These are phyloP conservation scores for Trichaptum fuscoviolaceum DNA, from an alignment of 768 basidiomycete species.

Conservation along the genomic window DNA sequence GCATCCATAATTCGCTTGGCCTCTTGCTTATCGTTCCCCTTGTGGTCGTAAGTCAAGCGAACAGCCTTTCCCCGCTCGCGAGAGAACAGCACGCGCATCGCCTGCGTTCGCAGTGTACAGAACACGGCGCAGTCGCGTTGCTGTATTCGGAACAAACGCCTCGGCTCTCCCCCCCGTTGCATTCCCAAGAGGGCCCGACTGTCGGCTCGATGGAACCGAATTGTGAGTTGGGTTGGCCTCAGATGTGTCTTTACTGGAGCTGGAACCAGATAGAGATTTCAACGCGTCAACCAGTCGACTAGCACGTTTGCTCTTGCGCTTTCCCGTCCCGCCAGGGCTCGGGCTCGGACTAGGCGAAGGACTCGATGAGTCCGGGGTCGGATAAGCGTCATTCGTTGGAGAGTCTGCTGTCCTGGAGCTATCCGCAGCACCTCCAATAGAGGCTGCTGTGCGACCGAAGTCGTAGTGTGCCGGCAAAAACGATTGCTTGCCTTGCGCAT, in stretches of 20 bases:
- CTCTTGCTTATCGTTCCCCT: constrained; percentile 94
- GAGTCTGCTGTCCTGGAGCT: constrained; percentile 16
- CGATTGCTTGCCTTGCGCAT: constrained; percentile 64
- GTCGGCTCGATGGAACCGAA: background rate
- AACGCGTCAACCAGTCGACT: constrained; percentile 38
- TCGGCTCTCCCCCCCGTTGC: background rate
- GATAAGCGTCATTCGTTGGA: constrained; percentile 28
- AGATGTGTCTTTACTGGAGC: background rate
- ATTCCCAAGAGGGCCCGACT: background rate
- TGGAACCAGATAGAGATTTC: constrained; percentile 17
- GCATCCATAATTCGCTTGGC: constrained; percentile 97
- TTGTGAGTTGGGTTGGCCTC: background rate
- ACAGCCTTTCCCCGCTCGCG: constrained; percentile 89
- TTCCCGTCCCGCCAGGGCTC: background rate
- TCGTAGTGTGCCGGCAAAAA: constrained; percentile 38
- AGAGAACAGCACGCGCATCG: constrained; percentile 91
- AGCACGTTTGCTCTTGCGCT: constrained; percentile 41
- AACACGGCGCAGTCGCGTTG: constrained; percentile 57
- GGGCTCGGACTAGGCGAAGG: background rate
- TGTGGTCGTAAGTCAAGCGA: constrained; percentile 96
- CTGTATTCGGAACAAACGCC: constrained; percentile 14
- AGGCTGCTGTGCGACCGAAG: no score
- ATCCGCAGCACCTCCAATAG: constrained; percentile 7
- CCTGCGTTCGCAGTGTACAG: constrained; percentile 96
- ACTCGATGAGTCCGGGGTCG: constrained; percentile 25